phyloP scores from a whole-genome alignment of 768 basidiomycete species.

The Cytidiella melzeri region DNA sequence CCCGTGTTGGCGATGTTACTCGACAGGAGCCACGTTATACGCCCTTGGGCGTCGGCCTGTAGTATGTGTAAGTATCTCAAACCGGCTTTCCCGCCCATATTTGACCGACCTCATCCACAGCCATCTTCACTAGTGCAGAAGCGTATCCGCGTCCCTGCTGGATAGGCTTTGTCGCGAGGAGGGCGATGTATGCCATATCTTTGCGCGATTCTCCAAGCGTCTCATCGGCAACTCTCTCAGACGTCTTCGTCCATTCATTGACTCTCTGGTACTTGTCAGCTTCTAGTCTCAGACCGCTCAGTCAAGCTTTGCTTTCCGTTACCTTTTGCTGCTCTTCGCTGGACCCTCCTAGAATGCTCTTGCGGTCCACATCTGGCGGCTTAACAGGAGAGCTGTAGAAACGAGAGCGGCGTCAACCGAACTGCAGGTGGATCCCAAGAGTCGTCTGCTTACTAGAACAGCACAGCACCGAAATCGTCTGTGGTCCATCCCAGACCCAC shows the following conservation, averaged over 20 bases:
- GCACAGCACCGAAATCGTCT: not conserved
- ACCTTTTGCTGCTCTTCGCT: not conserved
- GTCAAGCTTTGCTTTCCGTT: too few species aligned
- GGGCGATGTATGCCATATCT: conserved; percentile 11
- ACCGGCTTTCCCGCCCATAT: too few species aligned
- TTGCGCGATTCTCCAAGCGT: too few species aligned
- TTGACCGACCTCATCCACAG: conserved; percentile 2
- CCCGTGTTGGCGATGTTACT: conserved; percentile 8
- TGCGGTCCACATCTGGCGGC: not conserved
- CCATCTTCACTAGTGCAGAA: conserved; percentile 9
- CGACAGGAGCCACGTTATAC: conserved; percentile 10
- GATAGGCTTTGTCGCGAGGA: conserved; percentile 7
- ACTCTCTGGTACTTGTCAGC: too few species aligned
- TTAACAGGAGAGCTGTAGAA: not conserved
- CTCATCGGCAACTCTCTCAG: too few species aligned
- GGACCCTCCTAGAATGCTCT: too few species aligned
- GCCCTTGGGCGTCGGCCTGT: conserved; percentile 13
- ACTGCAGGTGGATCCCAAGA: not conserved
- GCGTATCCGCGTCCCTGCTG: conserved; percentile 13
- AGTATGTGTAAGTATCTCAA: too few species aligned
- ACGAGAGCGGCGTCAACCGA: not conserved
- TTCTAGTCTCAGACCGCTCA: too few species aligned
- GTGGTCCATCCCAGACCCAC: not conserved
- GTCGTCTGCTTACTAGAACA: not conserved
- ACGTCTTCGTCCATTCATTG: too few species aligned